Evolutionary conservation across 2,329 filamentous ascomycete species (phyloP).

Genomic region (Teratosphaeria destructans): DNA sequence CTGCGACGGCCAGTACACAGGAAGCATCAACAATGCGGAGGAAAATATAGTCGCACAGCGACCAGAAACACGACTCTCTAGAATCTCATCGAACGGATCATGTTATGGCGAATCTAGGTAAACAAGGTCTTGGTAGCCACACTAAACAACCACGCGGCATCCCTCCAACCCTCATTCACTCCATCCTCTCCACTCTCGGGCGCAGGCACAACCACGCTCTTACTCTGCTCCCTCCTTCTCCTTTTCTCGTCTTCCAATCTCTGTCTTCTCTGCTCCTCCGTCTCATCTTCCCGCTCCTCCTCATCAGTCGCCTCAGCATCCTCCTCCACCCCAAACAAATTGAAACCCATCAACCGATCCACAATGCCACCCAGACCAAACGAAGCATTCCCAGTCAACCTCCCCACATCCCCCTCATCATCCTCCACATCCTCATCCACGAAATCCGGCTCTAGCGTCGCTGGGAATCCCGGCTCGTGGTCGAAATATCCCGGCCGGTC

Average conservation of each 20-base stretch:
- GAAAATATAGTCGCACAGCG: no score
- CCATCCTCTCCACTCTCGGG: conserved; percentile 28
- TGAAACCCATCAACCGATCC: conserved; percentile 49
- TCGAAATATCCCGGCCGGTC: conserved; percentile 21
- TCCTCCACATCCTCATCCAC: conserved; percentile 29
- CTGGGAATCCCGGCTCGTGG: conserved; percentile 4
- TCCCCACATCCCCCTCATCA: conserved; percentile 41
- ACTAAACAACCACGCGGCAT: conserved; percentile 48
- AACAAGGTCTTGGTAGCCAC: conserved; percentile 38
- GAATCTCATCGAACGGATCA: no score
- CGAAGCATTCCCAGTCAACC: conserved; percentile 40
- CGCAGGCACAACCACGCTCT: conserved; percentile 18
- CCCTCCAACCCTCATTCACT: conserved; percentile 42
- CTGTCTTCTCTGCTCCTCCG: conserved; percentile 13
- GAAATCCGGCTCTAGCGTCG: conserved; percentile 38
- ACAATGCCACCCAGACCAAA: conserved; percentile 48
- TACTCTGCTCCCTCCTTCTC: conserved; percentile 24
- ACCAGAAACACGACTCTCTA: no score
- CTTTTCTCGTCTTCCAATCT: conserved; percentile 26
- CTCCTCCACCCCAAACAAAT: conserved; percentile 44
- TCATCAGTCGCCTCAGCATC: conserved; percentile 32
- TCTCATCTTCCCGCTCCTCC: conserved; percentile 18
- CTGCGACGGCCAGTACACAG: no score
- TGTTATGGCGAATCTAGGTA: neutral
- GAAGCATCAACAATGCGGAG: no score